Percentiles rank a stretch among this genome's conserved stretches.
These are phyloP conservation scores for Penstemon davidsonii DNA, from an alignment of 257 asterid species.

Conservation along the genomic window DNA sequence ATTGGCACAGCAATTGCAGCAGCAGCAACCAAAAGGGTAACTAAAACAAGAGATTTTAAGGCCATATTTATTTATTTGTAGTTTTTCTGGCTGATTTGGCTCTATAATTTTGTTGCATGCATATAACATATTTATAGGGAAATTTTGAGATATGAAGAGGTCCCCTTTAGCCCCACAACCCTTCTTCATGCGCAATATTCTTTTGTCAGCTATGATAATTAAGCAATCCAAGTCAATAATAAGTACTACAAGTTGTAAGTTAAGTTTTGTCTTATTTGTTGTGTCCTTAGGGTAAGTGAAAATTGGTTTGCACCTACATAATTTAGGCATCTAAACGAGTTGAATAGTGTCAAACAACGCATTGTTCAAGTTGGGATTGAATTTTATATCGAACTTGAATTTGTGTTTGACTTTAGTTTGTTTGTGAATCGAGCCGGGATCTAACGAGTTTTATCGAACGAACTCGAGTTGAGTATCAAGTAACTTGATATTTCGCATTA, in stretches of 20 bases:
- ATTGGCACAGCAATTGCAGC: constrained; percentile 32
- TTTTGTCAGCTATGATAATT: constrained; percentile 3
- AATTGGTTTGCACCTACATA: too few relatives aligned
- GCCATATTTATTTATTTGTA: constrained; percentile 27
- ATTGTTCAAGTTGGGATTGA: too few relatives aligned
- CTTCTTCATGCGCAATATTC: background rate
- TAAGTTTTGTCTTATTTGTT: background rate
- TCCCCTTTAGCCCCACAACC: background rate
- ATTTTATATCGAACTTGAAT: too few relatives aligned
- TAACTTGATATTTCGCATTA: too few relatives aligned
- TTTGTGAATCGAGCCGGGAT: too few relatives aligned
- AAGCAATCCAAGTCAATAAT: background rate
- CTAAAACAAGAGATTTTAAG: constrained; percentile 29
- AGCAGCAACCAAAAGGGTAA: constrained; percentile 27
- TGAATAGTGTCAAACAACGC: too few relatives aligned
- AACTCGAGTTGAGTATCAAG: too few relatives aligned
- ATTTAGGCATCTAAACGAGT: too few relatives aligned
- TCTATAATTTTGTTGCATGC: background rate
- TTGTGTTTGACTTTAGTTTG: too few relatives aligned
- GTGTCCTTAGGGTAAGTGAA: background rate
- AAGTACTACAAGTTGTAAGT: background rate
- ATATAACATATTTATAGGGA: constrained; percentile 1
- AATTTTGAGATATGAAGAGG: background rate
- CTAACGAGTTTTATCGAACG: too few relatives aligned
- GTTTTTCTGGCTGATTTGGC: background rate